Base-by-base conservation (phyloP, 2,329 filamentous ascomycete species). In the Neonectria punicea region DNA sequence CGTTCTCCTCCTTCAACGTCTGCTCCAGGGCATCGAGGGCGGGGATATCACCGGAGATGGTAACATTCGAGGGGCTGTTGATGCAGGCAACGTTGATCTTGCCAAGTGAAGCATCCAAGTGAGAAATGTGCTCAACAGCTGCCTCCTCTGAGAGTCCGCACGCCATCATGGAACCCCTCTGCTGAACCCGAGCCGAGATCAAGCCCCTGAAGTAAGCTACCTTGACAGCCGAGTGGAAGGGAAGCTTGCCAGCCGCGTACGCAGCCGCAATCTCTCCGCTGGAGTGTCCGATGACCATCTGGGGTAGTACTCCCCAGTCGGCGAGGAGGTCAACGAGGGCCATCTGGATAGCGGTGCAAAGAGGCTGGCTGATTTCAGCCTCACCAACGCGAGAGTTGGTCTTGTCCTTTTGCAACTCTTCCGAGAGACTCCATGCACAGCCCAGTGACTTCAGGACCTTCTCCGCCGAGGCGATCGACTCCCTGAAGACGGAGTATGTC, bases 41-140 rank as follows among this genome's bases (percentile, higher is more conserved):
- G 1, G 73, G 70, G 34, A 78, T 76, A 46, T 83, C 81, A 11
- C 84, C 84, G 0, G 84, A 85, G 0, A 87, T 74, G 0, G 85
- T 87, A 10, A 84, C 71, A 51, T 80, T 86, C 0, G 77, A 74
- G 0, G 84, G 84, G 41, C 83, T 85, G 75, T 87, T 87, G 64
- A 82, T 79, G 67, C 84, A 85, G 3, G 76, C 81, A 28, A 81
- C 72, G 4, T 64, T 62, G 5, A 73, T 66, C 43, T 43, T 50
- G 13, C 61, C 64, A 39, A 62, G 28, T 18, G 59, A 56, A 10
- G 54, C n/a, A 18, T 58, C 46, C 8, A 63, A 46, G 11, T 16
- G 34, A 7, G 32, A 43, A 10, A 61, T 61, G 20, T 11, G 36
- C 18, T 18, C 13, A 28, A 2, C 39, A 2, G 30, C 3, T 25